These are phyloP conservation scores for Rhododendron simsii DNA, from an alignment of 148 eudicot genomes.

Conservation along the genomic window DNA sequence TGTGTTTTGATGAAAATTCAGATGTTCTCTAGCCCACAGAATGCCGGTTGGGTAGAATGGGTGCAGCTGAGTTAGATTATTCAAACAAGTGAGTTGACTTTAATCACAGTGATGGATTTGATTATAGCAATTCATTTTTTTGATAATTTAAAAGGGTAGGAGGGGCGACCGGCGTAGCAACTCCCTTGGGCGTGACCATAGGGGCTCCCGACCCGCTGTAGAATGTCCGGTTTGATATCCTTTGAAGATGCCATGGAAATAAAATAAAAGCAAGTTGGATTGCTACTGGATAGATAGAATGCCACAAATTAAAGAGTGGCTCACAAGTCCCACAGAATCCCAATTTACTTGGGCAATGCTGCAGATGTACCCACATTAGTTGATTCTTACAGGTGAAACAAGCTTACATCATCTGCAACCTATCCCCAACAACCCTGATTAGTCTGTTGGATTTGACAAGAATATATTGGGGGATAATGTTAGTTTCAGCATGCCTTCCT, in stretches of 20 bases:
- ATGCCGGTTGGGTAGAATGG: neutral
- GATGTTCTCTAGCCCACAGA: neutral
- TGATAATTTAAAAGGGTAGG: too few relatives aligned
- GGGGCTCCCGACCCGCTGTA: too few relatives aligned
- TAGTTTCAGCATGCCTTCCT: slow-evolving; percentile 46
- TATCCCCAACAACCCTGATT: neutral
- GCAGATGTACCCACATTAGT: neutral
- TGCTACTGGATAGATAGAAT: too few relatives aligned
- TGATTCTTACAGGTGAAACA: too few relatives aligned
- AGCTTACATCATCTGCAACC: too few relatives aligned
- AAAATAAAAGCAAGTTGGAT: neutral
- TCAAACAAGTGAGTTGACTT: neutral
- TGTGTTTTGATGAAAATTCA: neutral
- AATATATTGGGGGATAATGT: neutral
- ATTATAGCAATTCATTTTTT: neutral
- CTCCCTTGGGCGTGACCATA: too few relatives aligned
- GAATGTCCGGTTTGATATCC: neutral
- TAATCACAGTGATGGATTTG: neutral
- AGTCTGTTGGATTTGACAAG: neutral
- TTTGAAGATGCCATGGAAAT: neutral
- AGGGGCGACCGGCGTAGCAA: too few relatives aligned
- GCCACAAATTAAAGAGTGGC: neutral
- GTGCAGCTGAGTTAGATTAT: neutral
- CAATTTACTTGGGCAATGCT: neutral
- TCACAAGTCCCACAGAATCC: neutral